A percentile compares a stretch with the other conserved stretches of the same genome.
These are phyloP conservation scores for Canariomyces notabilis DNA, from an alignment of 2,329 filamentous ascomycete species.

Conservation along the genomic window DNA sequence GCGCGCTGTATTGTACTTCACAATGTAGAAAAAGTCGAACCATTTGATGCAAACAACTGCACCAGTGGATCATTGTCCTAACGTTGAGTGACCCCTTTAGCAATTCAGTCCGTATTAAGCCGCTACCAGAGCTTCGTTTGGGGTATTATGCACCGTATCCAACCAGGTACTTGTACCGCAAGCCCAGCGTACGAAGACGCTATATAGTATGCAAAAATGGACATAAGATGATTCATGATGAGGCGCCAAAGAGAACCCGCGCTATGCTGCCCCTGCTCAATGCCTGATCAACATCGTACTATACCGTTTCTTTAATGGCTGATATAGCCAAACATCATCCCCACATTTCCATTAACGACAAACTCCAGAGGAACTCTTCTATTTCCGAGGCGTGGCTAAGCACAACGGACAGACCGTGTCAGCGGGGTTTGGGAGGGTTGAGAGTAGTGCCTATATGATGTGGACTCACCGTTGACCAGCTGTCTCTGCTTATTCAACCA, in stretches of 20 bases:
- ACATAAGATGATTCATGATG: background rate
- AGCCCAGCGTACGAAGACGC: no score
- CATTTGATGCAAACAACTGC: no score
- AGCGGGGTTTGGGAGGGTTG: no score
- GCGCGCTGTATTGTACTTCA: slow-evolving; percentile 12
- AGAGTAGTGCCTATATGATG: background rate
- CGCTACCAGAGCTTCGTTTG: no score
- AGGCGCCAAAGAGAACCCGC: background rate
- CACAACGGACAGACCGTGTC: no score
- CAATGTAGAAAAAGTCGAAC: slow-evolving; percentile 12
- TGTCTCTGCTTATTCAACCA: slow-evolving; percentile 81
- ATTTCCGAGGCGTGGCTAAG: slow-evolving; percentile 43
- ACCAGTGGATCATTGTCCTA: background rate
- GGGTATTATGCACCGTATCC: background rate
- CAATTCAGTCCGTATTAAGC: slow-evolving; percentile 9
- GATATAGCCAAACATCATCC: no score
- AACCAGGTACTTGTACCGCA: no score
- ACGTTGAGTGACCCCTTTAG: background rate
- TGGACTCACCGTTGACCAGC: slow-evolving; percentile 54
- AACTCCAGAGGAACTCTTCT: no score
- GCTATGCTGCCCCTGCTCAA: no score
- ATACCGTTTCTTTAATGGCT: no score
- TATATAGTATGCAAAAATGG: no score
- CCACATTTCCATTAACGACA: background rate
- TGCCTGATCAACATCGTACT: no score